Percentiles rank a stretch among this genome's conserved stretches.
Conservation (phyloP, 306 rosid species). For the Malus sylvestris region DNA sequence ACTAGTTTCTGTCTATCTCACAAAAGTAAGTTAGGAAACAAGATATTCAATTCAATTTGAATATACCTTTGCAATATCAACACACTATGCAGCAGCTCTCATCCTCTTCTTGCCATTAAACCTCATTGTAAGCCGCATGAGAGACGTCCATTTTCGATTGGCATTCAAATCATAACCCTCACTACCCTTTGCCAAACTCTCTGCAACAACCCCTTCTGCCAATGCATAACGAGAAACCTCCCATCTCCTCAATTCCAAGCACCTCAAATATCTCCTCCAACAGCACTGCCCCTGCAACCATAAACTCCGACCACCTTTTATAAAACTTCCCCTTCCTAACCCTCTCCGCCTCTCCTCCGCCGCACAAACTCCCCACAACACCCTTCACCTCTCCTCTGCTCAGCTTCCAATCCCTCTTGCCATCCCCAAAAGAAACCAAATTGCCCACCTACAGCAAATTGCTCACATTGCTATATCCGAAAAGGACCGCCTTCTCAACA, state of each 20-base stretch:
- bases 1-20: background rate
- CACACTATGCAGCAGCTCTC: conserved; percentile 22
- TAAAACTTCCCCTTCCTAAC: conserved; percentile 16
- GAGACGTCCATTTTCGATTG: conserved; percentile 22
- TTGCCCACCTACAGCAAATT: conserved; percentile 2
- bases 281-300: conserved; percentile 29
- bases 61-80: conserved; percentile 23
- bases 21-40: background rate
- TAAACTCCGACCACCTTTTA: conserved; percentile 26
- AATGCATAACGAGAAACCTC: conserved; percentile 29
- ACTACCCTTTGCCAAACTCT: conserved; percentile 4
- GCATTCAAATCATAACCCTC: conserved; percentile 6
- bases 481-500: conserved; percentile 24
- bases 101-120: conserved; percentile 28
- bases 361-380: conserved; percentile 24
- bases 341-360: conserved; percentile 20
- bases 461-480: conserved; percentile 1
- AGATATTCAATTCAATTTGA: background rate
- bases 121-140: conserved; percentile 23
- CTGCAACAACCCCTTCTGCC: conserved; percentile 32
- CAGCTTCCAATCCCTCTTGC: conserved; percentile 28
- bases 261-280: conserved; percentile 32
- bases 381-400: conserved; percentile 24
- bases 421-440: background rate
- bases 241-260: conserved; percentile 30